Evolutionary conservation across 2,329 filamentous ascomycete genomes (phyloP).

Genomic region (Nemania sp.): DNA sequence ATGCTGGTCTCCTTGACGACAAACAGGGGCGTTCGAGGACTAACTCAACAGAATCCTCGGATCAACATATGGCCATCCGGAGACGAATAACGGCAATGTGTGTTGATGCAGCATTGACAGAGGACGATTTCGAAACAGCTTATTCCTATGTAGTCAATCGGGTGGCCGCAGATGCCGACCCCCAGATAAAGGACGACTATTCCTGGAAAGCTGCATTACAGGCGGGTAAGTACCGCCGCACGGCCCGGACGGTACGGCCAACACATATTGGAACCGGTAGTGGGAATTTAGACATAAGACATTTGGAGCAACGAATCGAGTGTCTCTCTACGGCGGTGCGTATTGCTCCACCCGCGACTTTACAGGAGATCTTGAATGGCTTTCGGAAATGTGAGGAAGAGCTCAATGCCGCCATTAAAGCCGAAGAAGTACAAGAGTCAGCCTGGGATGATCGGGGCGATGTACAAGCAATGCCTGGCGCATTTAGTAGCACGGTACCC

Average conservation of each 20-base stretch:
- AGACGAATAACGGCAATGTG: constrained; percentile 83
- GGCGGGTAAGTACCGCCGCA: constrained; percentile 79
- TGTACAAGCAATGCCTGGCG: constrained; percentile 66
- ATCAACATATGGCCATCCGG: constrained; percentile 61
- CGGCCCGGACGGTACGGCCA: constrained; percentile 63
- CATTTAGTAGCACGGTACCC: constrained; percentile 57
- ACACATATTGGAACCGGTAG: constrained; percentile 71
- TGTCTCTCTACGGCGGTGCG: constrained; percentile 80
- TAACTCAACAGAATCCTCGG: constrained; percentile 45
- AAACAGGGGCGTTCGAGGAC: constrained; percentile 48
- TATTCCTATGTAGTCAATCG: constrained; percentile 85
- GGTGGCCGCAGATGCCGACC: constrained; percentile 59
- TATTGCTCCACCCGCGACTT: constrained; percentile 75
- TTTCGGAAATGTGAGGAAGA: constrained; percentile 85
- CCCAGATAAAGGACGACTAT: constrained; percentile 67
- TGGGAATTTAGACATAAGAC: constrained; percentile 72
- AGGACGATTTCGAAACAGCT: constrained; percentile 87
- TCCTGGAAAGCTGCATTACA: constrained; percentile 84
- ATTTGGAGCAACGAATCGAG: constrained; percentile 84
- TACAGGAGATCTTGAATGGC: constrained; percentile 80
- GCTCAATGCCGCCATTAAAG: constrained; percentile 72
- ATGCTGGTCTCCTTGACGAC: constrained; percentile 63
- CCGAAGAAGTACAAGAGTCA: constrained; percentile 76
- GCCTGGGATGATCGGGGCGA: constrained; percentile 77
- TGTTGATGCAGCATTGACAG: constrained; percentile 78